Conservation (phyloP, 1,139 yeast species). For the Yamadazyma oceani region DNA sequence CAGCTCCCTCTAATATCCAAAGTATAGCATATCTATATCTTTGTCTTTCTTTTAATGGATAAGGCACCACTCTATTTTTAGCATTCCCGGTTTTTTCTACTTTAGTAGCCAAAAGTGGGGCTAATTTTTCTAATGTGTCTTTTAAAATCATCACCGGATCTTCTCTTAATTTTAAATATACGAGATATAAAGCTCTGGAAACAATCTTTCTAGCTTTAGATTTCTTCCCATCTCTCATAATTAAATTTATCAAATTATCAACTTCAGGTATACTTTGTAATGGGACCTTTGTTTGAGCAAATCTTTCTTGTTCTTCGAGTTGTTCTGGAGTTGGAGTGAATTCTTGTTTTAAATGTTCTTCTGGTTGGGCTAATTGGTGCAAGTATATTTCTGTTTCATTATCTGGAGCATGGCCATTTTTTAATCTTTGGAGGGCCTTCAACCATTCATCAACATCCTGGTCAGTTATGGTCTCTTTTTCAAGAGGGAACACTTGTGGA, state of each 20-base stretch:
- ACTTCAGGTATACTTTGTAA: slow-evolving; percentile 65
- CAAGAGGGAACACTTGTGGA: slow-evolving; percentile 41
- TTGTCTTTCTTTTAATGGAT: slow-evolving; percentile 79
- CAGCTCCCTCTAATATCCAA: slow-evolving; percentile 87
- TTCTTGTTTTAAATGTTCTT: slow-evolving; percentile 35
- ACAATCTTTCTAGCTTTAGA: slow-evolving; percentile 74
- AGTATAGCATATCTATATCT: slow-evolving; percentile 81
- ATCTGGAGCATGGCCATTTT: slow-evolving; percentile 29
- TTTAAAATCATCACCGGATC: slow-evolving; percentile 80
- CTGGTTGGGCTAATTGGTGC: slow-evolving; percentile 35
- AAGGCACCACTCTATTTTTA: slow-evolving; percentile 76
- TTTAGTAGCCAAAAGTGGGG: slow-evolving; percentile 80
- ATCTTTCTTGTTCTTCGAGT: slow-evolving; percentile 48
- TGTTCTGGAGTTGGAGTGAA: slow-evolving; percentile 65
- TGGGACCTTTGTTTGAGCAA: slow-evolving; percentile 60
- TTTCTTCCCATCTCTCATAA: slow-evolving; percentile 93
- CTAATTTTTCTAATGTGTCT: slow-evolving; percentile 74
- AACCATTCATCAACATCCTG: slow-evolving; percentile 69
- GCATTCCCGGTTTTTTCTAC: slow-evolving; percentile 85
- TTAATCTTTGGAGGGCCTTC: slow-evolving; percentile 56
- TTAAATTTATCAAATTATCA: slow-evolving; percentile 76
- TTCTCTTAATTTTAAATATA: slow-evolving; percentile 65
- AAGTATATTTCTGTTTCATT: slow-evolving; percentile 48
- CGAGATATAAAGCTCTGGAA: slow-evolving; percentile 76
- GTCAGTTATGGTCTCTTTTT: slow-evolving; percentile 45